Base-by-base conservation (phyloP, 2,329 filamentous ascomycete species). In the Harringtonia lauricola region DNA sequence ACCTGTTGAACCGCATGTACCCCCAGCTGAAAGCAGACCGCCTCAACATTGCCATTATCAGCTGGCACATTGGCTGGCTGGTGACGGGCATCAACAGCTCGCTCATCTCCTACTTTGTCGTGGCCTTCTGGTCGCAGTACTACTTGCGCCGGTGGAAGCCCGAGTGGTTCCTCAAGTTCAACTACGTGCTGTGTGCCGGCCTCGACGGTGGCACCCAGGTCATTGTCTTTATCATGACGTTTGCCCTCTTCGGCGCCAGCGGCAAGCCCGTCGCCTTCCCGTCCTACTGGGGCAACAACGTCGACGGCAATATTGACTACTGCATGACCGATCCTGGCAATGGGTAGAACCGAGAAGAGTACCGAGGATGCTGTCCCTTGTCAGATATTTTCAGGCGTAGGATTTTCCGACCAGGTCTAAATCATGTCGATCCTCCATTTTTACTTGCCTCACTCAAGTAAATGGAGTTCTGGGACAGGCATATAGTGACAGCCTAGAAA, bases 221-320 rank as follows among this genome's bases (percentile, higher is more conserved):
- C 24, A 51, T 63, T 6, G 52, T 66, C 12, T 65, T 67, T 37
- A 58, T 67, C 24, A 43, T 66, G 7, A 60, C 60, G 0, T 66
- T 66, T 51, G 62, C 61, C 0, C 59, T 71, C 1, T 61, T 66
- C 34, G 67, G 67, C 6, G 66, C 61, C 2, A 59, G 56, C 42
- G 64, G 74, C 76, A 42, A 24, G 15, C 78, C 79, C 50, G 81
- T 83, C 52, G 81, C 83, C 47, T 81, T 80, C 21, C 82, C 82
- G 14, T 21, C 79, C 29, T 85, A 82, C 47, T 86, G 79, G 66
- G 81, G 81, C 43, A 72, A 76, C 50, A 79, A 77, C 0, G 73
- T 72, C 0, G 81, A 88, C 57, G 84, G 84, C 33, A 84, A 89
- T 57, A 76, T 88, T 58, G 84, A 88, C 59, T 82, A 87, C 58